Base-by-base conservation (phyloP, 345 rosid species). In the Durio zibethinus region DNA sequence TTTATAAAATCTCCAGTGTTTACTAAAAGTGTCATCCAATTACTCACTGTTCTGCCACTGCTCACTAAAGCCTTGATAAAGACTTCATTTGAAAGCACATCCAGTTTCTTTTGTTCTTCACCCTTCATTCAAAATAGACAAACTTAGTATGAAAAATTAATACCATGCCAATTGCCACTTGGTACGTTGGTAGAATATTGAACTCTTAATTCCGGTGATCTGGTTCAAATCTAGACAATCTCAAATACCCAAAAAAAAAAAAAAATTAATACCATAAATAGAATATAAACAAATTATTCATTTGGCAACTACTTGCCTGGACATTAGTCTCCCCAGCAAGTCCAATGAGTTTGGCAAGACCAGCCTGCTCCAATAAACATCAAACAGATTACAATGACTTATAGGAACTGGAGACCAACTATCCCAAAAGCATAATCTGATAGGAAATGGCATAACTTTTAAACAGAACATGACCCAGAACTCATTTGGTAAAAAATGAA, bases 271-370 rank as follows among this genome's bases (percentile, higher is more conserved):
- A 14, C 25, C n/a, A 43, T n/a, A n/a, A n/a, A n/a, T 16, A 52
- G 36, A 68, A 64, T 3, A 36, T 10, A 40, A 77, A 36, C 31
- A 27, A 23, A 29, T 4, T 42, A 12, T 43, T 43, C 31, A 73
- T 76, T 27, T 45, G 27, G 21, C 15, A 48, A 54, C 23, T 73
- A 88, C 88, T 77, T 80, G 77, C 98, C 94, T 96, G 99, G 67
- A 96, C 86, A 73, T 93, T 96, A 73, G 99, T 96, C 81, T 92
- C 99, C 78, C 98, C 98, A 63, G 99, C 97, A 72, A 96, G 98
- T 77, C 99, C 99, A 78, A 91, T 83, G 40, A 96, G 87, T 72
- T 96, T 96, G 50, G 99, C 98, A 25, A 96, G 93, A 79, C 99
- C 99, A 5, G 99, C 99, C 99, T 96, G 86, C 85, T 83, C 72